Conservation (phyloP, 345 rosid genomes). For the Citrus australasica region DNA sequence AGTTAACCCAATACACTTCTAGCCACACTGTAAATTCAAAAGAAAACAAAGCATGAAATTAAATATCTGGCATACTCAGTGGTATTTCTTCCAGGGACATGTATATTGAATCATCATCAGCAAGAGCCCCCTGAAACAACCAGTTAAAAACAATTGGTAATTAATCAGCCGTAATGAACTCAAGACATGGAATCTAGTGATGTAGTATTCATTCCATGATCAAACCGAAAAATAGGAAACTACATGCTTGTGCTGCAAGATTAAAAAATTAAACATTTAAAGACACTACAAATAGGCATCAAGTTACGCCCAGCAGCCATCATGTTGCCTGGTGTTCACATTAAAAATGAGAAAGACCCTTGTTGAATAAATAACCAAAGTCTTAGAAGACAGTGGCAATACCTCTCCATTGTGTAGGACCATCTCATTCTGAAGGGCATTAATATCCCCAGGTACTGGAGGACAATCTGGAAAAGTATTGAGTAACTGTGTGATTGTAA, state of each 20-base stretch:
- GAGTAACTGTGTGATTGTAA: conserved; percentile 78
- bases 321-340: background rate
- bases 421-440: conserved; percentile 47
- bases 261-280: conserved; percentile 2
- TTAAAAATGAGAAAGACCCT: background rate
- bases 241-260: background rate
- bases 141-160: conserved; percentile 12
- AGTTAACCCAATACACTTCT: background rate
- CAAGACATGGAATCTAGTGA: conserved; percentile 4
- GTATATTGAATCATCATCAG: conserved; percentile 87
- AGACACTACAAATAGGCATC: background rate
- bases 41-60: conserved; percentile 25
- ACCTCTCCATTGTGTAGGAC: conserved; percentile 76
- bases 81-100: conserved; percentile 99
- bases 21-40: conserved; percentile 22
- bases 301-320: background rate
- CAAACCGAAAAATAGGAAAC: background rate
- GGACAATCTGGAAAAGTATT: conserved; percentile 50
- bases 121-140: conserved; percentile 59
- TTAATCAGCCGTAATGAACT: conserved; percentile 5
- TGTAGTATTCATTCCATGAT: background rate
- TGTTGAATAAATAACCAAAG: conserved; percentile 2
- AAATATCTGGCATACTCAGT: conserved; percentile 54
- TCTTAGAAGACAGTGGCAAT: conserved; percentile 16
- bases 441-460: conserved; percentile 48